Evolutionary conservation across 257 asterid species (phyloP).

Genomic region (Buddleja alternifolia): DNA sequence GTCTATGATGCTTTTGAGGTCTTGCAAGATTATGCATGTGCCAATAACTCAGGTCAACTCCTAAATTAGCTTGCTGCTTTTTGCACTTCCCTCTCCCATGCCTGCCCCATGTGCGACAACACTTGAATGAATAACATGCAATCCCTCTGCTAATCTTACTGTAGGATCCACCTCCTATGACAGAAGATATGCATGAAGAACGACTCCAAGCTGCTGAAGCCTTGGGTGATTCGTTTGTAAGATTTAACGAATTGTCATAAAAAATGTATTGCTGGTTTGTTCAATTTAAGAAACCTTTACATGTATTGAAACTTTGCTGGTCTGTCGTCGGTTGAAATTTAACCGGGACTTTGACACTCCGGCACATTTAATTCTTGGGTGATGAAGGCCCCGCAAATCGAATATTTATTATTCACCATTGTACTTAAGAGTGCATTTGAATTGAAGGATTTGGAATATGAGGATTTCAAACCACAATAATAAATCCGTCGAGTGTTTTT

Average conservation of each 20-base stretch:
- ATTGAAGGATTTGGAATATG: background rate
- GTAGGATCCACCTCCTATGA: slow-evolving; percentile 82
- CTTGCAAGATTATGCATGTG: slow-evolving; percentile 54
- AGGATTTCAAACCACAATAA: background rate
- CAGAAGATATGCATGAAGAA: slow-evolving; percentile 88
- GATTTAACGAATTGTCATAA: slow-evolving; percentile 26
- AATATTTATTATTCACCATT: slow-evolving; percentile 2
- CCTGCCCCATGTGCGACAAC: slow-evolving; percentile 7
- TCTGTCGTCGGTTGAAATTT: background rate
- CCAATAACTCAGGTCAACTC: slow-evolving; percentile 68
- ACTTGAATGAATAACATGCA: background rate
- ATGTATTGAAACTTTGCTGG: background rate
- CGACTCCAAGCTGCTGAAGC: slow-evolving; percentile 78
- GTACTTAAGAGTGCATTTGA: background rate
- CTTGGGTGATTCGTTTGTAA: slow-evolving; percentile 58
- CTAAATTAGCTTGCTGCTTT: slow-evolving; percentile 27
- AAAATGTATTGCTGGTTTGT: background rate
- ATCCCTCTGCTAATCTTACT: slow-evolving; percentile 16
- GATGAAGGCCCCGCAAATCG: background rate
- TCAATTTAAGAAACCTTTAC: background rate
- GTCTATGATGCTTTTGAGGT: slow-evolving; percentile 70
- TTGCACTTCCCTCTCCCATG: background rate
- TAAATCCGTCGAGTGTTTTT: background rate
- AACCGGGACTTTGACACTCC: background rate
- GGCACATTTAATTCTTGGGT: background rate